Conservation (phyloP, 306 rosid genomes). For the apple (Malus domestica) region DNA sequence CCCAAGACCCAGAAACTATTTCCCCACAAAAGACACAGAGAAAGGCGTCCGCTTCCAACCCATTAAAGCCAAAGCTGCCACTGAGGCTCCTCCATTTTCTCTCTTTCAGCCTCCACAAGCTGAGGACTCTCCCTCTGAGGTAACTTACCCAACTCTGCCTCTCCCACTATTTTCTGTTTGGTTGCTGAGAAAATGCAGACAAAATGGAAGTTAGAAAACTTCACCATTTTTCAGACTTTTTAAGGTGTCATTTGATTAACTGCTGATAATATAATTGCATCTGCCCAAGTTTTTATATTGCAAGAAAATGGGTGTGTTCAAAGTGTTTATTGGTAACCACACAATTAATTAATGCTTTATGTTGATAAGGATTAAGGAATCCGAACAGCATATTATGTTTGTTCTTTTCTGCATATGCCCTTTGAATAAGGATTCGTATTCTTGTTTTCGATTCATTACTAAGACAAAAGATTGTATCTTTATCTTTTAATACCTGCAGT, state of each 20-base stretch:
- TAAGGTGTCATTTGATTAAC: neutral
- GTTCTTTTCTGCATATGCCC: too few species aligned
- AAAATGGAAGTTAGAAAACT: neutral
- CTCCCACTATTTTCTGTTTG: slow-evolving; percentile 1
- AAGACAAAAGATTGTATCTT: neutral
- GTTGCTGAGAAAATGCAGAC: neutral
- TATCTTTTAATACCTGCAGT: slow-evolving; percentile 27
- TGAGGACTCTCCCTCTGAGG: slow-evolving; percentile 61
- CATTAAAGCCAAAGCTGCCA: slow-evolving; percentile 51
- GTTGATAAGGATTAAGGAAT: neutral
- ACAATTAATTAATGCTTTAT: neutral
- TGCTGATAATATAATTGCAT: neutral
- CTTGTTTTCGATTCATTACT: too few species aligned
- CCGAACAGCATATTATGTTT: neutral
- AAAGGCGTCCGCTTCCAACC: slow-evolving; percentile 28
- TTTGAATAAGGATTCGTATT: too few species aligned
- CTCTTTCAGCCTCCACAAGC: slow-evolving; percentile 43
- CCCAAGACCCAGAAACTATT: slow-evolving; percentile 34
- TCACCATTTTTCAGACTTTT: neutral
- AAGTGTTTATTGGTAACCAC: neutral
- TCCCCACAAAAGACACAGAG: slow-evolving; percentile 17
- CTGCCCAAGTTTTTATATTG: neutral
- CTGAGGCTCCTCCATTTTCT: slow-evolving; percentile 51
- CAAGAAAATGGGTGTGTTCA: neutral
- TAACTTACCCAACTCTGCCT: slow-evolving; percentile 7